Base-by-base conservation (phyloP, 1,284 basidiomycete genomes). In the Ustilago vetiveriae region DNA sequence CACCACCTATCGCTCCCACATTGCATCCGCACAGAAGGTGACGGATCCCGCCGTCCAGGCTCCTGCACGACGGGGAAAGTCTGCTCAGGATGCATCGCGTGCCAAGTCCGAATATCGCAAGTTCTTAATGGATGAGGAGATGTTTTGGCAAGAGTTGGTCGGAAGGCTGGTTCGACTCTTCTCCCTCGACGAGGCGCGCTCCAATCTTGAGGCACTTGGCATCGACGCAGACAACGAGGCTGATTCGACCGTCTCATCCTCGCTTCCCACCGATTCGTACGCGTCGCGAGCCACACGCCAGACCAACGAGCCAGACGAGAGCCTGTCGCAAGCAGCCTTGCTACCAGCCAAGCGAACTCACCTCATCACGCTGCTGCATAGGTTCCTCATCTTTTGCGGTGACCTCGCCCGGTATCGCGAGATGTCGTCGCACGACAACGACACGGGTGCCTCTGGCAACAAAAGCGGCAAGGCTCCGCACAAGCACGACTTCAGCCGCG, bases 381-480 rank as follows among this genome's bases (percentile, higher is more conserved):
- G 94, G 83, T 89, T 90, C 3, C 85, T 98, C 45, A 90, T 97
- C 26, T 97, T 90, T 82, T 87, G 96, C 19, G 95, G 95, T 16
- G 95, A 98, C 80, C 88, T 98, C 40, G 91, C 92, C 65, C 86
- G 95, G 29, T 98, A 98, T 83, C 87, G 90, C 59, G 94, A 98
- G 79, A 88, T 92, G 62, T 94, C 94, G 37, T 54, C 59, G 23
- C 66, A 59, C 38, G 59, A 69, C n/a, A 44, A 49, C 38, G 57
- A 68, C 22, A 45, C 26, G 8, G 39, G 42, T 14, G 47, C 60
- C 3, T 27, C 46, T 9, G 37, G 49, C 29, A 44, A 16, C 45
- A 57, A 50, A 26, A 53, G 43, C 45, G 17, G 21, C 41, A 52
- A 60, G 33, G 26, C 14, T 24, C 22, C 36, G 51, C 59, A 39